These are phyloP conservation scores for Diplotaxis tenuifolia DNA, from an alignment of 345 rosid species.

Conservation along the genomic window DNA sequence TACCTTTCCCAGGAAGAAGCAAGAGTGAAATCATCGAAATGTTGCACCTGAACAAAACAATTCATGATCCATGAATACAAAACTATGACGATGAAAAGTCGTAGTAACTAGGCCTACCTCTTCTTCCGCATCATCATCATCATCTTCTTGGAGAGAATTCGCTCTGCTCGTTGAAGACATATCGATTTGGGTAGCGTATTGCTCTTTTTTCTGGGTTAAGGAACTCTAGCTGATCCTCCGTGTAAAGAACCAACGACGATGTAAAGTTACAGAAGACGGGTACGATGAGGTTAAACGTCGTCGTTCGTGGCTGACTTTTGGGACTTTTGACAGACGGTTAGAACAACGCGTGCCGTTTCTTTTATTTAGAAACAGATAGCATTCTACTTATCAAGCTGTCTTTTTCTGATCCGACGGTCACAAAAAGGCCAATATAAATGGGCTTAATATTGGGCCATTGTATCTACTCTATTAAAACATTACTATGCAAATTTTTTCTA, in stretches of 20 bases:
- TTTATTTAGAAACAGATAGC: neutral
- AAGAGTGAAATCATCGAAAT: constrained; percentile 91
- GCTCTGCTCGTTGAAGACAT: constrained; percentile 71
- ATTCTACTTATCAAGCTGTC: neutral
- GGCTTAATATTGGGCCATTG: no score
- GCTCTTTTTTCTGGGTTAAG: constrained; percentile 4
- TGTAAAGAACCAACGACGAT: constrained; percentile 18
- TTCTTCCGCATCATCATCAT: constrained; percentile 52
- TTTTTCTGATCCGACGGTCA: neutral
- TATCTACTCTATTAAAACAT: no score
- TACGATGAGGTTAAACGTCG: constrained; percentile 9
- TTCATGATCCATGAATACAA: constrained; percentile 12
- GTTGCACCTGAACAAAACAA: constrained; percentile 60
- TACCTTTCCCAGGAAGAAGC: constrained; percentile 99
- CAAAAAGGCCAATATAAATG: no score
- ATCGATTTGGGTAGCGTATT: neutral
- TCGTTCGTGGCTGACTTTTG: constrained; percentile 2
- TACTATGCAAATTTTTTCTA: no score
- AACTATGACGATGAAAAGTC: neutral
- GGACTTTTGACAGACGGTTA: neutral
- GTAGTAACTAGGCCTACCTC: constrained; percentile 24
- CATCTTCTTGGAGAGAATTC: constrained; percentile 42
- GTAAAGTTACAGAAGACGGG: neutral
- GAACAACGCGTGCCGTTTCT: constrained; percentile 34
- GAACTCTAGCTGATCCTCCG: constrained; percentile 32